Conservation (phyloP, 1,139 yeast species). For the Geotrichum bryndzae region DNA sequence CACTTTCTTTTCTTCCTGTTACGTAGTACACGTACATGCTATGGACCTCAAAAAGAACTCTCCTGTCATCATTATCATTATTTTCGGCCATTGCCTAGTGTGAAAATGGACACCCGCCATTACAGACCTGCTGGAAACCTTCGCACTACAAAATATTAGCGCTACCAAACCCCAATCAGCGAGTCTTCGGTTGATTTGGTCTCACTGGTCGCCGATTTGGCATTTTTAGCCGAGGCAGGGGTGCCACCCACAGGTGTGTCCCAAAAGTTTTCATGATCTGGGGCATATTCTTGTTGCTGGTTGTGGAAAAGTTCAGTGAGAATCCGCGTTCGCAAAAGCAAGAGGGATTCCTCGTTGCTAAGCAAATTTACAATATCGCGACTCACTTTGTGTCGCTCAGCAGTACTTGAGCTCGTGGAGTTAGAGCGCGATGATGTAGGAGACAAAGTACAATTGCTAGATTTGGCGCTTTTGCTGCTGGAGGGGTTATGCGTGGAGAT, state of each 20-base stretch:
- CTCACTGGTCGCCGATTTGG: slow-evolving; percentile 7
- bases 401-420: neutral
- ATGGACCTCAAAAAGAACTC: too few species aligned
- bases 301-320: neutral
- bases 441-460: neutral
- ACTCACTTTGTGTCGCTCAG: neutral
- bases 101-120: too few species aligned
- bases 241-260: neutral
- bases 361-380: neutral
- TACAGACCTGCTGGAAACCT: neutral
- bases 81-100: too few species aligned
- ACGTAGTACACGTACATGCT: too few species aligned
- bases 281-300: slow-evolving; percentile 1
- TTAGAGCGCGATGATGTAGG: neutral
- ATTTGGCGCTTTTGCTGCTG: too few species aligned
- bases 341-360: neutral
- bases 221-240: slow-evolving; percentile 1
- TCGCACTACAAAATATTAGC: neutral
- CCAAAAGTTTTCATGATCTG: neutral
- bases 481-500: neutral
- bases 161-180: slow-evolving; percentile 12
- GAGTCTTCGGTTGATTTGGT: slow-evolving; percentile 6
- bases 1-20: too few species aligned
- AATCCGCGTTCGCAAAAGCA: neutral
- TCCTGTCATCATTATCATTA: too few species aligned